Percentiles rank a stretch among this genome's conserved stretches.
Evolutionary conservation across 2,329 filamentous ascomycete species (phyloP).

Genomic region (Chaetomium sp.): DNA sequence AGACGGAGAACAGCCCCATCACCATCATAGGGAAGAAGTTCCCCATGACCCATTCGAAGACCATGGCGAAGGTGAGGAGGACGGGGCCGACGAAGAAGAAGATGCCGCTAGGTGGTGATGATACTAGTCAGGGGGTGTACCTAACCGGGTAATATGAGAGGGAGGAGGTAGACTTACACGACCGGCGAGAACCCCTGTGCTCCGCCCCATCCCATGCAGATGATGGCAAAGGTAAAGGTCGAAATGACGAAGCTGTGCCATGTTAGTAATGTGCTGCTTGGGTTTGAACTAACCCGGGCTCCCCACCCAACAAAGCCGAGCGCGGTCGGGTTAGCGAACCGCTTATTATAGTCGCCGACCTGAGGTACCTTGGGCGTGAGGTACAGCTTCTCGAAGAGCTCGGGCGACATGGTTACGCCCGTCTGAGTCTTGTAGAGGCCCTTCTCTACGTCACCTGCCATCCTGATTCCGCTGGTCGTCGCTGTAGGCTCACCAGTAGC

Average conservation of each 20-base stretch:
- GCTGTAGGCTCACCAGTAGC: conserved; percentile 15
- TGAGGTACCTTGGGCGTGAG: conserved; percentile 44
- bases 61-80: conserved; percentile 49
- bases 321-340: conserved; percentile 45
- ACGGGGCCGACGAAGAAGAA: conserved; percentile 50
- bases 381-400: conserved; percentile 47
- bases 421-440: conserved; percentile 41
- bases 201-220: conserved; percentile 45
- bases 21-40: conserved; percentile 57
- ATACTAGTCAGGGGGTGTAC: background rate
- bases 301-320: conserved; percentile 44
- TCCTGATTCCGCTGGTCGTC: conserved; percentile 6
- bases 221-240: conserved; percentile 43
- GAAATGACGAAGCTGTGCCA: conserved; percentile 42
- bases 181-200: conserved; percentile 40
- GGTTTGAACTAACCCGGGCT: background rate
- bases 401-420: conserved; percentile 43
- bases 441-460: conserved; percentile 40
- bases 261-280: conserved; percentile 13
- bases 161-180: conserved; percentile 35
- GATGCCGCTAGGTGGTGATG: conserved; percentile 37
- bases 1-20: conserved; percentile 51
- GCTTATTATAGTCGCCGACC: conserved; percentile 41
- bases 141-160: background rate
- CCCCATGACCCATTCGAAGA: conserved; percentile 57